These are phyloP conservation scores for Zea luxurians DNA, from an alignment of 176 grass and related monocot species.

Conservation along the genomic window DNA sequence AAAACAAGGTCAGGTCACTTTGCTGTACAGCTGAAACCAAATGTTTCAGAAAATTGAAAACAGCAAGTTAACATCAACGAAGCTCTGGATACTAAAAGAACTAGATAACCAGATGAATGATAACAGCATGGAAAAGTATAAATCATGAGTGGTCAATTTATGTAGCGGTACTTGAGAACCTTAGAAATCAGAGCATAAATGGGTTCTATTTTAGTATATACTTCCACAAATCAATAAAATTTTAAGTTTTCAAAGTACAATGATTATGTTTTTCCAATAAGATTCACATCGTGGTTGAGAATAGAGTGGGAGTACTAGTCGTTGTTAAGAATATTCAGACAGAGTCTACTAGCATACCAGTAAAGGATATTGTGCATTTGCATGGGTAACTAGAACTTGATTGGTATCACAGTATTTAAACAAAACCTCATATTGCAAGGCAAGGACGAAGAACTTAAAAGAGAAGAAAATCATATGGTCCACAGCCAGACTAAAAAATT, in stretches of 20 bases:
- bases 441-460: neutral
- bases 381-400: neutral
- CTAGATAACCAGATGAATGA: neutral
- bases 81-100: conserved; percentile 14
- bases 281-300: conserved; percentile 15
- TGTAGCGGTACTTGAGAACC: too few species aligned
- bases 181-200: neutral
- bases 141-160: too few species aligned
- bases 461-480: conserved; percentile 17
- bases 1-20: neutral
- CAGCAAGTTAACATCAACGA: neutral
- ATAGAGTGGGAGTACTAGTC: neutral
- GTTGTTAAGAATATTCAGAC: neutral
- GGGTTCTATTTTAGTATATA: neutral
- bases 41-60: conserved; percentile 10
- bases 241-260: conserved; percentile 15
- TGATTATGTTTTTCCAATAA: conserved; percentile 8
- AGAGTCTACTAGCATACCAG: neutral
- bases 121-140: neutral
- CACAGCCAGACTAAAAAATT: conserved; percentile 22
- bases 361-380: neutral
- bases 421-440: conserved; percentile 6
- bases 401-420: conserved; percentile 3
- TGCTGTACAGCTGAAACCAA: neutral
- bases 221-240: neutral